A percentile compares a stretch with the other conserved stretches of the same genome.
Conservation (phyloP, 768 basidiomycete species). For the Phanerodontia chrysosporium region DNA sequence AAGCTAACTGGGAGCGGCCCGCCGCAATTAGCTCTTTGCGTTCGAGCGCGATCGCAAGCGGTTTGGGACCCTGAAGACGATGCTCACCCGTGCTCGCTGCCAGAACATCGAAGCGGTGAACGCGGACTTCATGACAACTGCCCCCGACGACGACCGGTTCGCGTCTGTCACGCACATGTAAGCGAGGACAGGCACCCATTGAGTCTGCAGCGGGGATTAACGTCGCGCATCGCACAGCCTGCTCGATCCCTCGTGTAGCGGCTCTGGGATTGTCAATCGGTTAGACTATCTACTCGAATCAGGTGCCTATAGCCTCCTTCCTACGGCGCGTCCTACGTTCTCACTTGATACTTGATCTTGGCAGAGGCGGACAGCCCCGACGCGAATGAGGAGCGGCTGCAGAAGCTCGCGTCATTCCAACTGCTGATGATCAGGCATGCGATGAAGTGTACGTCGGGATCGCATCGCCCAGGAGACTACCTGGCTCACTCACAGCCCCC, state of each 20-base stretch:
- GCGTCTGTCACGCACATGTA: conserved; percentile 81
- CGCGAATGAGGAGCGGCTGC: conserved; percentile 63
- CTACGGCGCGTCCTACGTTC: neutral
- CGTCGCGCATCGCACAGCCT: conserved; percentile 44
- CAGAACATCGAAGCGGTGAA: conserved; percentile 73
- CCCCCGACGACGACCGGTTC: conserved; percentile 64
- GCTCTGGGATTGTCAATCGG: conserved; percentile 88
- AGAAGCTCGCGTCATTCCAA: conserved; percentile 86
- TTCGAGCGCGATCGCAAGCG: conserved; percentile 86
- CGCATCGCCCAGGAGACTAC: neutral
- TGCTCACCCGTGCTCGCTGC: conserved; percentile 84
- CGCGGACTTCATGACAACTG: conserved; percentile 78
- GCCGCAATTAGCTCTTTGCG: conserved; percentile 58
- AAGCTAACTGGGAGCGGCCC: too few relatives aligned
- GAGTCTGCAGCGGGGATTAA: neutral
- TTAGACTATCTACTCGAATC: conserved; percentile 78
- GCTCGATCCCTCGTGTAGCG: conserved; percentile 94
- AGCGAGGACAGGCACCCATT: conserved; percentile 23
- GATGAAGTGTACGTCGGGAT: conserved; percentile 71
- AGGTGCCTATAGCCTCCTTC: conserved; percentile 39
- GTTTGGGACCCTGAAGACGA: conserved; percentile 76
- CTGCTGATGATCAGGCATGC: conserved; percentile 90
- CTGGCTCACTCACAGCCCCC: neutral
- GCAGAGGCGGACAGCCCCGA: conserved; percentile 56
- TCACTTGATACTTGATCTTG: conserved; percentile 3